Base-by-base conservation (phyloP, 129 eudicot species). In the Flaveria bidentis region DNA sequence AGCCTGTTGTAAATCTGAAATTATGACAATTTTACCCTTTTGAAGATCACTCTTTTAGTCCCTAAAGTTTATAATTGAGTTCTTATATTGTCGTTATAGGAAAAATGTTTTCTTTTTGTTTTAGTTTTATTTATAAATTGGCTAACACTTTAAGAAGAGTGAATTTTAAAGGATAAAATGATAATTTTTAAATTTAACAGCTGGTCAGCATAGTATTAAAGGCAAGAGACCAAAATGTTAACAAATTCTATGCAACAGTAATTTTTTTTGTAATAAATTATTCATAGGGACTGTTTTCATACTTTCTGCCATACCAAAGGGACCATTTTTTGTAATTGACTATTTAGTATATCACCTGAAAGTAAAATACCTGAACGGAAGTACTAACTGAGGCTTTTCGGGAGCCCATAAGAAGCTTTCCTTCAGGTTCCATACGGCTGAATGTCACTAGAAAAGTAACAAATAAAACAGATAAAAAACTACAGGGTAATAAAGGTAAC, bases 391-490 rank as follows among this genome's bases (percentile, higher is more conserved):
- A 80, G 72, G 99, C 96, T 85, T 91, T 94, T 1, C 99, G 88
- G 57, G 88, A 94, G 67, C 99, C 99, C 96, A 94, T 91, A 76
- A 94, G 85, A 73, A 94, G 99, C 83, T 91, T 94, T 74, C 96
- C 99, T 80, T 84, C 96, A 15, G 99, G 99, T 78, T 94, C 99
- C 97, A 89, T 91, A 72, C 99, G 99, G 69, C 99, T 94, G 82
- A 94, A 94, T 13, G 96, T 94, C 73, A 94, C 99, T 94, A 89
- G 47, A 17, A 50, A 76, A 41, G 52, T 69, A 67, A 51, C 28
- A 15, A 15, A 46, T 57, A 25, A 63, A 4, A 44, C 52, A 33
- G 30, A 69, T 73, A 6, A 28, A 51, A 58, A 28, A 39, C 18
- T 17, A 47, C 68, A 67, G 20, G 62, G 64, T 45, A 5, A 66